A percentile compares a stretch with the other conserved stretches of the same genome.
phyloP scores from a whole-genome alignment of 73 alveolate genomes.

The Tetrahymena elliotti region DNA sequence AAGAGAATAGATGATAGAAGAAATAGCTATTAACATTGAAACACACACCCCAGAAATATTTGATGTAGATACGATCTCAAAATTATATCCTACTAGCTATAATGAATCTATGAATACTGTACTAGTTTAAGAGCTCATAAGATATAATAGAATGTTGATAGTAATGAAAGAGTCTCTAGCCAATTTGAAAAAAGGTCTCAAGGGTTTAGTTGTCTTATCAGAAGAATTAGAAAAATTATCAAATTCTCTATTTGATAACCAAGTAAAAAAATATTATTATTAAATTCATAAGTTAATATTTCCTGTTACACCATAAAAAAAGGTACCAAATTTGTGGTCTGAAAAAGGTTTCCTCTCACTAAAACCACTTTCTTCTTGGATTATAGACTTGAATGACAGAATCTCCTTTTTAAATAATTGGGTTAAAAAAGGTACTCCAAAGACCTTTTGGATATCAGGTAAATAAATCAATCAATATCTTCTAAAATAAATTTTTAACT shows the following conservation, averaged over 20 bases:
- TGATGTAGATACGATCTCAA: constrained; percentile 89
- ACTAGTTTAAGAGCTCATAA: constrained; percentile 88
- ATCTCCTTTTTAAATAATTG: constrained; percentile 62
- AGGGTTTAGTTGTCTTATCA: constrained; percentile 95
- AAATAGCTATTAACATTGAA: constrained; percentile 69
- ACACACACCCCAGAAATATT: constrained; percentile 91
- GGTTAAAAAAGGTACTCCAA: constrained; percentile 95
- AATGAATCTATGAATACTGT: constrained; percentile 98
- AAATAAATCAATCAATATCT: constrained; percentile 24
- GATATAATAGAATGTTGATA: constrained; percentile 83
- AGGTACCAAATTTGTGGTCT: constrained; percentile 94
- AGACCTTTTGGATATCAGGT: constrained; percentile 97
- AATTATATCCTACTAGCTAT: constrained; percentile 94
- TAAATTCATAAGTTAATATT: constrained; percentile 84
- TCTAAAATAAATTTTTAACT: background rate
- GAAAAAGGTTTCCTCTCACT: constrained; percentile 96
- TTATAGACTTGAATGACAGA: constrained; percentile 88
- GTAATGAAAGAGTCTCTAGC: constrained; percentile 80
- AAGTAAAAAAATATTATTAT: constrained; percentile 36
- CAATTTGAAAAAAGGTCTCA: constrained; percentile 87
- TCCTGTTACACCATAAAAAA: constrained; percentile 86
- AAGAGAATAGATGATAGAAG: constrained; percentile 90
- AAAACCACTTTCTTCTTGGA: constrained; percentile 98
- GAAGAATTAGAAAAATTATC: constrained; percentile 98
- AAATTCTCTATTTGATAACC: constrained; percentile 93